These are phyloP conservation scores for Maudiozyma barnettii DNA, from an alignment of 805 yeast genomes.

Conservation along the genomic window DNA sequence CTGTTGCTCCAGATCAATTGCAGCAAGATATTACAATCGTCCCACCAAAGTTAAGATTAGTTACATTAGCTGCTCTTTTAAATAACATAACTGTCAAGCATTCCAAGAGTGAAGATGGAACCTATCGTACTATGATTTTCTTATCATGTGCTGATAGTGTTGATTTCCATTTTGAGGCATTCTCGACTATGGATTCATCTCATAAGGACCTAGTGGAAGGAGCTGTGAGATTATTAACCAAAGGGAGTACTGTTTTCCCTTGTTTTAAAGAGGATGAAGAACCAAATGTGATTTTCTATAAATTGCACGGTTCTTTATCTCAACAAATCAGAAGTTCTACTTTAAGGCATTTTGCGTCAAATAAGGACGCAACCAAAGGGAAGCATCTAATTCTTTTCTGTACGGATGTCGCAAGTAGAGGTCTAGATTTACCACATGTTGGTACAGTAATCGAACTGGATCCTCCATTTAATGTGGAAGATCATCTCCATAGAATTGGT, in stretches of 20 bases:
- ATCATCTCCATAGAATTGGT: conserved; percentile 93
- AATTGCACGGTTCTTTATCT: conserved; percentile 83
- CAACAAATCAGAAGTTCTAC: conserved; percentile 81
- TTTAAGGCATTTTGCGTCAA: conserved; percentile 45
- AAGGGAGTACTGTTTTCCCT: conserved; percentile 24
- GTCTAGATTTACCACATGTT: conserved; percentile 82
- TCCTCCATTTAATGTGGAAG: conserved; percentile 90
- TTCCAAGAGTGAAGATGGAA: conserved; percentile 12
- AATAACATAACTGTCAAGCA: conserved; percentile 36
- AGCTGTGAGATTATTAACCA: conserved; percentile 25
- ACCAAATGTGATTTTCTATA: conserved; percentile 43
- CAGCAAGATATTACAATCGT: conserved; percentile 71
- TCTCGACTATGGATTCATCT: conserved; percentile 46
- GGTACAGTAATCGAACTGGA: conserved; percentile 85
- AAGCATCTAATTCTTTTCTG: conserved; percentile 69
- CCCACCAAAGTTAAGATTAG: conserved; percentile 87
- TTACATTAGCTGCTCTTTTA: conserved; percentile 62
- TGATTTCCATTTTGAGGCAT: conserved; percentile 75
- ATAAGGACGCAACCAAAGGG: conserved; percentile 33
- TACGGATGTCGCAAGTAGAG: conserved; percentile 97
- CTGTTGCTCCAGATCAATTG: conserved; percentile 82
- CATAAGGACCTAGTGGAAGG: conserved; percentile 29
- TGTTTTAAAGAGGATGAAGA: conserved; percentile 27
- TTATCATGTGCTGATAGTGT: conserved; percentile 95
- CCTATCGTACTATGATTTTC: conserved; percentile 66